A percentile compares a stretch with the other conserved stretches of the same genome.
phyloP scores from a whole-genome alignment of 257 asterid species.

The Lavandula angustifolia region DNA sequence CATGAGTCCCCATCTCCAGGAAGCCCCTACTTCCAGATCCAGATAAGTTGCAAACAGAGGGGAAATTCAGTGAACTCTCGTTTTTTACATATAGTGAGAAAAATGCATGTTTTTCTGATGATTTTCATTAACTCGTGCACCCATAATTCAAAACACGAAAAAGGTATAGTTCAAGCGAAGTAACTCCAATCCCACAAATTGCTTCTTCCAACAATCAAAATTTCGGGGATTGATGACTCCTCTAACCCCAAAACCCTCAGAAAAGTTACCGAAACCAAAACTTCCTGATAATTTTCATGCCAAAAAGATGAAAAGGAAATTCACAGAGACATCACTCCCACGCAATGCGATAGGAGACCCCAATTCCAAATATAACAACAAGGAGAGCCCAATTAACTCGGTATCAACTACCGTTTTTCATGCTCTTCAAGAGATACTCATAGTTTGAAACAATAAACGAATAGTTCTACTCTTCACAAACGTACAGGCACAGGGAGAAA shows the following conservation, averaged over 20 bases:
- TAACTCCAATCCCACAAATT: neutral
- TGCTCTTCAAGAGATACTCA: neutral
- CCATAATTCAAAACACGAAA: neutral
- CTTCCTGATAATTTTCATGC: neutral
- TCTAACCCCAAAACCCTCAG: conserved; percentile 1
- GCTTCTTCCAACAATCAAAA: too few species aligned
- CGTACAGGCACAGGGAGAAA: neutral
- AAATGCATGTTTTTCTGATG: too few species aligned
- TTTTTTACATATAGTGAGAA: too few species aligned
- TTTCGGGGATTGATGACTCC: neutral
- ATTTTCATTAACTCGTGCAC: neutral
- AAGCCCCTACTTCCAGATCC: too few species aligned
- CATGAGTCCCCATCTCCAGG: neutral
- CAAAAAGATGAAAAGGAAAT: neutral
- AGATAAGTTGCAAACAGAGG: too few species aligned
- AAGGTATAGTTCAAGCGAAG: conserved; percentile 1
- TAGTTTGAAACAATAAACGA: neutral
- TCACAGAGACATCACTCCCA: neutral
- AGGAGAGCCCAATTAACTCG: neutral
- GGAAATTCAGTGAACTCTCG: too few species aligned
- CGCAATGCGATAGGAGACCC: conserved; percentile 3
- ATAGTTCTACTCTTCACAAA: neutral
- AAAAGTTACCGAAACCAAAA: neutral
- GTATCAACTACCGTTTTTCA: neutral
- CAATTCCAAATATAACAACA: too few species aligned